Percentiles rank a stretch among this genome's conserved stretches.
These are phyloP conservation scores for Penicillium sp. DNA, from an alignment of 2,329 filamentous ascomycete genomes.

Conservation along the genomic window DNA sequence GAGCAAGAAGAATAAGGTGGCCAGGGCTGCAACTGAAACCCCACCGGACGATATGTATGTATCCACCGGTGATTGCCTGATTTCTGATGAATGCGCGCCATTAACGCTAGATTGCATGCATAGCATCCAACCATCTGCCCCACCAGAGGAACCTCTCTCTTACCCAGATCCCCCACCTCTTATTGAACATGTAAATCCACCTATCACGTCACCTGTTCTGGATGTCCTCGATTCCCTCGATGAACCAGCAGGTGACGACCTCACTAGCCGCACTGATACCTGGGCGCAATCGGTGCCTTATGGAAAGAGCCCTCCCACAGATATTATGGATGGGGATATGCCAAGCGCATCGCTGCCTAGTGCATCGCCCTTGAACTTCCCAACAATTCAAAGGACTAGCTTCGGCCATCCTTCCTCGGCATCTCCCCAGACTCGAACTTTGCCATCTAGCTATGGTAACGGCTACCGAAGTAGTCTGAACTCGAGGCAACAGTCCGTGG, in stretches of 20 bases:
- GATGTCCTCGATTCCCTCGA: conserved; percentile 37
- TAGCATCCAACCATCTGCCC: conserved; percentile 29
- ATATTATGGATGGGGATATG: conserved; percentile 36
- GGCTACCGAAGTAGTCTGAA: conserved; percentile 37
- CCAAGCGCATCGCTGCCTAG: conserved; percentile 37
- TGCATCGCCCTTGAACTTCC: conserved; percentile 42
- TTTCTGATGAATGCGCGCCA: conserved; percentile 2
- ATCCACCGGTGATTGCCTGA: background rate
- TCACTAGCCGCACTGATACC: conserved; percentile 40
- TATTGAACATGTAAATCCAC: conserved; percentile 21
- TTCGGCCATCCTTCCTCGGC: conserved; percentile 45
- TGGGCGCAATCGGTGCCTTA: conserved; percentile 47
- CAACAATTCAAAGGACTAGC: conserved; percentile 37
- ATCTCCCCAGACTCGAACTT: conserved; percentile 43
- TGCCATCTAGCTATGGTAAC: conserved; percentile 45
- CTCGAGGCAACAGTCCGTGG: conserved; percentile 38
- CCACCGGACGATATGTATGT: conserved; percentile 40
- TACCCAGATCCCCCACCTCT: conserved; percentile 24
- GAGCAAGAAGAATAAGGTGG: conserved; percentile 38
- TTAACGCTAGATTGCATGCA: conserved; percentile 10
- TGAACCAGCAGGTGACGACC: conserved; percentile 34
- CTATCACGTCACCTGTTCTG: conserved; percentile 39
- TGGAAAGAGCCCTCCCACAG: conserved; percentile 45
- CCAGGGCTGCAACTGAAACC: conserved; percentile 32
- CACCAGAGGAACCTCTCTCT: conserved; percentile 32